These are phyloP conservation scores for Cercospora berteroae DNA, from an alignment of 2,329 filamentous ascomycete genomes.

Conservation along the genomic window DNA sequence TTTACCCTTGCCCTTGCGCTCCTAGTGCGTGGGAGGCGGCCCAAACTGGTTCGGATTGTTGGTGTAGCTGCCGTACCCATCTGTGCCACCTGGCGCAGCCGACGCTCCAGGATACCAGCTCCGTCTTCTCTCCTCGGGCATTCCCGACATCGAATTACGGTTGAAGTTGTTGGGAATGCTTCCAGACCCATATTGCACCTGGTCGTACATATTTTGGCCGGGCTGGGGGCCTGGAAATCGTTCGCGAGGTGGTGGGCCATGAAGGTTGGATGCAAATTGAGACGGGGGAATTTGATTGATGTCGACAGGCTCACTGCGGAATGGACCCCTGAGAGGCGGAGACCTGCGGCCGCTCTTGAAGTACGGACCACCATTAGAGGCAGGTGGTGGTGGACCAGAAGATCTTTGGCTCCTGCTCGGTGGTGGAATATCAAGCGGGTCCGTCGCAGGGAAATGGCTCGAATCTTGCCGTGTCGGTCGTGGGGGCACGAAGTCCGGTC, in stretches of 20 bases:
- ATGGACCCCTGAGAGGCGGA: conserved; percentile 26
- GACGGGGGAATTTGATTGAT: conserved; percentile 27
- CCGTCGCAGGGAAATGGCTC: conserved; percentile 20
- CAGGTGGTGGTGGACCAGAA: conserved; percentile 17
- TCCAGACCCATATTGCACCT: conserved; percentile 19
- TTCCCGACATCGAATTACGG: conserved; percentile 5
- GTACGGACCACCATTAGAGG: conserved; percentile 17
- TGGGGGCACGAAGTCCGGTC: conserved; percentile 13
- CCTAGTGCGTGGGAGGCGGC: conserved; percentile 23
- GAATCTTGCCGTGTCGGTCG: conserved; percentile 18
- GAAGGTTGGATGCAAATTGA: conserved; percentile 32
- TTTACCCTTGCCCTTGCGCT: conserved; percentile 7
- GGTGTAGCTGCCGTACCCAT: conserved; percentile 28
- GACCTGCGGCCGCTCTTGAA: conserved; percentile 25
- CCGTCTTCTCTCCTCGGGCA: conserved; percentile 24
- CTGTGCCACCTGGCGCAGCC: conserved; percentile 22
- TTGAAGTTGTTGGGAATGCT: conserved; percentile 8
- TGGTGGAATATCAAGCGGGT: conserved; percentile 28
- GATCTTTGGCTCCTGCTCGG: conserved; percentile 25
- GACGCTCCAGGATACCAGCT: conserved; percentile 25
- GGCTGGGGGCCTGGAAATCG: conserved; percentile 19
- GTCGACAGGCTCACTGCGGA: conserved; percentile 31
- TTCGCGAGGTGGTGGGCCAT: conserved; percentile 23
- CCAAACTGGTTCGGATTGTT: conserved; percentile 18
- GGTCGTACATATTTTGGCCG: conserved; percentile 19